phyloP scores from a whole-genome alignment of 108 stramenopile species.

The Nitzschia inconspicua region DNA sequence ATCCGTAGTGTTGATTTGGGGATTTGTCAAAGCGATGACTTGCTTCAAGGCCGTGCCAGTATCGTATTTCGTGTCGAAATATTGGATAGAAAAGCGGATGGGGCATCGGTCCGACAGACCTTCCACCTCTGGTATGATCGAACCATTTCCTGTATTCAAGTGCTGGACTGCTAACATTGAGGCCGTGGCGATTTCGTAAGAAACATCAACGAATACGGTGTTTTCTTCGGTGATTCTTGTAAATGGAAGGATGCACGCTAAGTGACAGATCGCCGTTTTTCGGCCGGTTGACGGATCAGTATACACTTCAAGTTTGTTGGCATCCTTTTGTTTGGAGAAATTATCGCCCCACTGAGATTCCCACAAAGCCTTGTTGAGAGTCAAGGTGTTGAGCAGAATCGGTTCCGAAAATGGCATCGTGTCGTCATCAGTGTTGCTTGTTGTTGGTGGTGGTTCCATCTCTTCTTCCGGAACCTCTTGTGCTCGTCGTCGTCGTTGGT shows the following conservation, averaged over 20 bases:
- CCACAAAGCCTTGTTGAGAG: conserved; percentile 1
- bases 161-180: conserved; percentile 33
- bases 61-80: background rate
- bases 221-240: no score
- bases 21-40: background rate
- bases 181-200: background rate
- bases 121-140: conserved; percentile 24
- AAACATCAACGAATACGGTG: background rate
- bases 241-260: no score
- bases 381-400: background rate
- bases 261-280: no score
- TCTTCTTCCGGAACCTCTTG: no score
- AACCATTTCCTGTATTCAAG: conserved; percentile 47
- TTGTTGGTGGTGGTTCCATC: no score
- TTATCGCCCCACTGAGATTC: background rate
- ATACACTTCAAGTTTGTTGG: background rate
- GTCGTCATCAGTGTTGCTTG: no score
- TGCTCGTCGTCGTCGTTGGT: no score
- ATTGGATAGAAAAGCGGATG: conserved; percentile 35
- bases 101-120: conserved; percentile 32
- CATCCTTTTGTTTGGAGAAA: background rate
- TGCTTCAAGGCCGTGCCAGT: background rate
- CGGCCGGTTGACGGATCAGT: no score
- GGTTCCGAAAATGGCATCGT: no score
- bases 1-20: background rate